Conservation (phyloP, 371 early-diverging fungal genomes). For the Capillidium rhysosporum region DNA sequence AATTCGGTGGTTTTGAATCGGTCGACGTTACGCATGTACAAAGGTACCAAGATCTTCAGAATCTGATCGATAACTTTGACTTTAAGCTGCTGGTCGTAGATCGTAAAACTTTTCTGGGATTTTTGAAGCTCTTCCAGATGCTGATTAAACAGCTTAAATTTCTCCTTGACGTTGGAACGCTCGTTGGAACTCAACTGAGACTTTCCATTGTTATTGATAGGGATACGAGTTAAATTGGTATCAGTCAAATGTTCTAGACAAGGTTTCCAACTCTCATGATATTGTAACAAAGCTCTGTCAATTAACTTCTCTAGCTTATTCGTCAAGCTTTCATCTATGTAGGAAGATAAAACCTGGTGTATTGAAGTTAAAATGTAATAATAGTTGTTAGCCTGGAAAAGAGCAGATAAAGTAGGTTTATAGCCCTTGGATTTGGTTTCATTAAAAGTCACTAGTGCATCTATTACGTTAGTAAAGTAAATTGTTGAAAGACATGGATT, state of each 20-base stretch:
- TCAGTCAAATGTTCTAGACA: conserved; percentile 52
- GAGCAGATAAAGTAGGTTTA: conserved; percentile 40
- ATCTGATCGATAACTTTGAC: conserved; percentile 48
- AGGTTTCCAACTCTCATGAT: conserved; percentile 54
- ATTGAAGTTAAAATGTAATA: conserved; percentile 43
- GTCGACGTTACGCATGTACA: conserved; percentile 55
- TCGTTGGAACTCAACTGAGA: conserved; percentile 36
- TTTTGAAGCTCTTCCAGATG: conserved; percentile 59
- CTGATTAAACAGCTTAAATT: conserved; percentile 64
- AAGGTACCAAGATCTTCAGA: conserved; percentile 47
- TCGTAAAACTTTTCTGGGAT: conserved; percentile 48
- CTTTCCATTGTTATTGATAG: neutral
- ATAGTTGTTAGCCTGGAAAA: conserved; percentile 70
- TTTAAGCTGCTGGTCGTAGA: conserved; percentile 64
- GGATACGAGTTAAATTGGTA: conserved; percentile 31
- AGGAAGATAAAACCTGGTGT: conserved; percentile 22
- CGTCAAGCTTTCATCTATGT: conserved; percentile 15
- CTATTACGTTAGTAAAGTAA: conserved; percentile 21
- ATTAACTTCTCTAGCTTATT: conserved; percentile 35
- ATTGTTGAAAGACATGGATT: conserved; percentile 4
- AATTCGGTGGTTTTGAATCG: conserved; percentile 43
- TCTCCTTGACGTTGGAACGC: conserved; percentile 49
- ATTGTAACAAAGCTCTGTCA: conserved; percentile 30
- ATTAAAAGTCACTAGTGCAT: conserved; percentile 32
- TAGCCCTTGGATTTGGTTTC: conserved; percentile 49